Conservation (phyloP, 208 protist species). For the Trypanosoma avium region DNA sequence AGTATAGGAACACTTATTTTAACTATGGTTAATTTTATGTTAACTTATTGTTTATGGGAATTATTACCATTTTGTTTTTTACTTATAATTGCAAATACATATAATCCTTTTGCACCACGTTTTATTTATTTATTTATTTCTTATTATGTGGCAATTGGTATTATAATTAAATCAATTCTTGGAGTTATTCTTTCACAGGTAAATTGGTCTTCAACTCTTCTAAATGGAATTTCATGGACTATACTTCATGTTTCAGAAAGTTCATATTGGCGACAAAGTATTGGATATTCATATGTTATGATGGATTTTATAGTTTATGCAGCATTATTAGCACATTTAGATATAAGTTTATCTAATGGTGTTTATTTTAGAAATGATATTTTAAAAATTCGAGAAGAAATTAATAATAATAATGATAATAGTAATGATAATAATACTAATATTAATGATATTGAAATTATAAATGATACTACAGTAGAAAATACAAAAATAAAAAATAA, state of each 20-base stretch:
- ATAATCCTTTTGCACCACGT: conserved; percentile 46
- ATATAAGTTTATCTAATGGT: conserved; percentile 37
- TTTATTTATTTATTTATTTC: conserved; percentile 30
- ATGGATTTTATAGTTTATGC: conserved; percentile 38
- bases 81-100: conserved; percentile 44
- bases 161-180: conserved; percentile 42
- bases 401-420: not conserved
- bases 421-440: not conserved
- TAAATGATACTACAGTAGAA: too few relatives aligned
- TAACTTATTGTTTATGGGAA: conserved; percentile 54
- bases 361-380: conserved; percentile 32
- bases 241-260: conserved; percentile 23
- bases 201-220: conserved; percentile 8
- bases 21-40: conserved; percentile 36
- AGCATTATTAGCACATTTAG: conserved; percentile 30
- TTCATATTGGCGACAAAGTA: not conserved
- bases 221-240: conserved; percentile 27
- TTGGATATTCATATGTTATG: conserved; percentile 32
- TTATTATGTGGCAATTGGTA: conserved; percentile 36
- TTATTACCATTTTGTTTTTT: conserved; percentile 40
- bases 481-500: not conserved
- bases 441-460: not conserved
- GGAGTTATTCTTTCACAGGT: conserved; percentile 23
- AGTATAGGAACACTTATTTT: conserved; percentile 30
- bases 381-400: conserved; percentile 5